Evolutionary conservation across 768 basidiomycete genomes (phyloP), one percentile per base, ranked within the genome.

Genomic region (Leccinum disarticulatum): DNA sequence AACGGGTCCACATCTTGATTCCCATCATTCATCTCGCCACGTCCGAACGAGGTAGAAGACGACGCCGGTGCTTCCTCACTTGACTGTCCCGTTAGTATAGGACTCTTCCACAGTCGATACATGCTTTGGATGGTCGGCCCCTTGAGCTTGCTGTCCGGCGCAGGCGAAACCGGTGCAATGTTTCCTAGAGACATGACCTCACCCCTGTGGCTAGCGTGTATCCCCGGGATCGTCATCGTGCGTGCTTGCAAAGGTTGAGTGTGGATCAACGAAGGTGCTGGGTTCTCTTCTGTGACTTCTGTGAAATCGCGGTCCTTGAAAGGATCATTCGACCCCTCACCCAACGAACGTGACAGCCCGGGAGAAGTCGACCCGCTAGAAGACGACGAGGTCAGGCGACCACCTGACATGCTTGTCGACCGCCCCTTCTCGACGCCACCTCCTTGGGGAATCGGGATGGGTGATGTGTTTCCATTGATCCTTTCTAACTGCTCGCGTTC

Each of bases 171-270:
- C 2, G 80, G 77, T 11, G 88, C 84, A 57, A 84, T 83, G 66
- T 90, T 87, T 11, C 92, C 92, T 80, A 94, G 81, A 4, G 91
- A 88, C 86, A 91, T 90, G 47, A 93, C 83, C 61, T 93, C 90
- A 9, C 88, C 89, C n/a, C 84, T 84, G 67, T 93, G 87, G 65
- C 86, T 90, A 3, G 85, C 90, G 66, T 93, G 91, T 60, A 94
- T 94, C 2, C 90, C 90, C 9, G 92, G 92, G 62, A 94, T 93
- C 14, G 84, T 86, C 92, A 94, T 94, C 46, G 82, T 87, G 65
- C 85, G 88, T 31, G 84, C 87, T 68, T 86, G 84, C 8, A 77
- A 71, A 3, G 91, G 91, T 67, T 93, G 92, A 17, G 85, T 85
- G 63, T 87, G 84, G 64, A 90, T 90, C 8, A 87, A 83, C 17